A percentile compares a stretch with the other conserved stretches of the same genome.
phyloP scores from a whole-genome alignment of 1,284 basidiomycete species.

The Pseudozyma sp. region DNA sequence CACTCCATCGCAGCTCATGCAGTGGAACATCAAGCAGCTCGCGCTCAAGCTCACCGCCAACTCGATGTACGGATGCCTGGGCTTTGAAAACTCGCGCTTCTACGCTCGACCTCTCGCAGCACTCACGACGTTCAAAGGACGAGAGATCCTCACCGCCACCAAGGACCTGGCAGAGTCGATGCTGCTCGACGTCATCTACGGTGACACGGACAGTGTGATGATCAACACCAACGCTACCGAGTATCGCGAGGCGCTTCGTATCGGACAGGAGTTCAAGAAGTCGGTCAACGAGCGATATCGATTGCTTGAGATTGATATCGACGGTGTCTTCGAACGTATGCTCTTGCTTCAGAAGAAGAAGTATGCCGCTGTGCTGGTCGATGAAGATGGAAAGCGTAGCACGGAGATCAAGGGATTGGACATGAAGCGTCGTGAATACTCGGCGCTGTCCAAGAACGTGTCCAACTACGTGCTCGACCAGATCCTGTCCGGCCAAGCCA shows the following conservation, averaged over 20 bases:
- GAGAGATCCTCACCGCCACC: constrained; percentile 95
- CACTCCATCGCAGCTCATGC: constrained; percentile 81
- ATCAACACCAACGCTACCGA: constrained; percentile 95
- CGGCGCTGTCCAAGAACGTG: constrained; percentile 87
- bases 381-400: constrained; percentile 53
- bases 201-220: constrained; percentile 98
- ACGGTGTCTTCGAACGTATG: constrained; percentile 91
- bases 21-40: constrained; percentile 96
- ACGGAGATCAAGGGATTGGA: constrained; percentile 94
- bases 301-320: constrained; percentile 95
- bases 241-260: constrained; percentile 86
- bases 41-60: constrained; percentile 98
- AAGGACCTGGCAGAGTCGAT: constrained; percentile 90
- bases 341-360: constrained; percentile 98
- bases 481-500: constrained; percentile 89
- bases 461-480: constrained; percentile 78
- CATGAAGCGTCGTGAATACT: constrained; percentile 98
- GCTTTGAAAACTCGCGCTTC: constrained; percentile 96
- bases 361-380: constrained; percentile 89
- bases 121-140: constrained; percentile 95
- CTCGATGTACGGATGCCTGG: constrained; percentile 99
- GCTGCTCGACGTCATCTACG: constrained; percentile 93
- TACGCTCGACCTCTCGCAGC: constrained; percentile 96
- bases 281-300: constrained; percentile 95
- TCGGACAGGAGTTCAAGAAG: constrained; percentile 92